Percentiles rank a stretch among this genome's conserved stretches.
Conservation (phyloP, 768 basidiomycete genomes). For the Tricholomella constricta region DNA sequence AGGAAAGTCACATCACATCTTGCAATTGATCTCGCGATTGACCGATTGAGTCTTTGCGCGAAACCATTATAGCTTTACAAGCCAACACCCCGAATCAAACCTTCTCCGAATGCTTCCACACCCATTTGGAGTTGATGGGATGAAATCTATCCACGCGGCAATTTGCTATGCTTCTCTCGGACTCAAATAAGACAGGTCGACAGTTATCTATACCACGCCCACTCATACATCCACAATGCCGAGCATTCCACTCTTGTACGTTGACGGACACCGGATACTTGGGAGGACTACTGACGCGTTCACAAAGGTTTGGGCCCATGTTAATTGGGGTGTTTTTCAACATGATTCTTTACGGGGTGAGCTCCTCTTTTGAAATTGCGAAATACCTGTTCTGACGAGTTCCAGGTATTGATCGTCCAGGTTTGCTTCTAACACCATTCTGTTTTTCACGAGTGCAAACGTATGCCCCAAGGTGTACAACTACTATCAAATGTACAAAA, state of each 20-base stretch:
- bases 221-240: slow-evolving; percentile 12
- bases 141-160: not conserved
- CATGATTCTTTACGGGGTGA: slow-evolving; percentile 31
- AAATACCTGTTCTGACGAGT: not conserved
- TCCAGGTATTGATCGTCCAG: slow-evolving; percentile 32
- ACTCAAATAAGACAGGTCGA: slow-evolving; percentile 5
- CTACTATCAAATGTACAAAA: slow-evolving; percentile 39
- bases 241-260: slow-evolving; percentile 19
- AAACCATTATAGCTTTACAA: not conserved
- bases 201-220: not conserved
- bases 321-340: slow-evolving; percentile 35
- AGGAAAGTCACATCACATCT: not conserved
- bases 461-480: slow-evolving; percentile 25
- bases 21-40: not conserved
- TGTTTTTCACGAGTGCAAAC: not conserved
- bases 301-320: slow-evolving; percentile 29
- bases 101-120: slow-evolving; percentile 6
- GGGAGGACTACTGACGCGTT: not conserved
- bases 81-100: slow-evolving; percentile 3
- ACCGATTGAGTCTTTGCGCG: not conserved
- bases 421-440: slow-evolving; percentile 13
- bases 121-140: not conserved
- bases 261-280: not conserved
- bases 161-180: not conserved
- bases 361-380: not conserved